Conservation (phyloP, 2,329 filamentous ascomycete genomes). For the Zarea fungicola region DNA sequence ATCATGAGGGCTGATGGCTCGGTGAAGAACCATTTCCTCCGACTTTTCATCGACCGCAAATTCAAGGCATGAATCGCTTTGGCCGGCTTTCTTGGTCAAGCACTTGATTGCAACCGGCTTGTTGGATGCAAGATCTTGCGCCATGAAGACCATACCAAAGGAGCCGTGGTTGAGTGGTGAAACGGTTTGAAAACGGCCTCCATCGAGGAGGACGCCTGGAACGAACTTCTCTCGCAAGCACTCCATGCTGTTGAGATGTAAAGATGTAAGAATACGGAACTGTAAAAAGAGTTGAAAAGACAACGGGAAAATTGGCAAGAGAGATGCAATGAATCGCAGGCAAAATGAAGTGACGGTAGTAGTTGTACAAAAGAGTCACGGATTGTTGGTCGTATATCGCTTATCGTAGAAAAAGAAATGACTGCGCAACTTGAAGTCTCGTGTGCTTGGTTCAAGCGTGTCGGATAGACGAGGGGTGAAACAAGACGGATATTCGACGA, state of each 20-base stretch:
- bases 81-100: constrained; percentile 73
- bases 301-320: constrained; percentile 23
- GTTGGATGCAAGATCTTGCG: constrained; percentile 70
- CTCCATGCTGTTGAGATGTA: constrained; percentile 53
- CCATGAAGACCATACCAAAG: constrained; percentile 97
- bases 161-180: constrained; percentile 97
- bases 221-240: constrained; percentile 81
- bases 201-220: constrained; percentile 70
- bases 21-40: constrained; percentile 75
- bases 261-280: too few relatives aligned
- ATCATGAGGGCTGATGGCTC: constrained; percentile 69
- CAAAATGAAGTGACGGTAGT: constrained; percentile 14
- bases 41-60: constrained; percentile 77
- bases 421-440: constrained; percentile 2
- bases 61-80: constrained; percentile 53
- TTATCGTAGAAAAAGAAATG: constrained; percentile 6
- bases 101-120: constrained; percentile 93
- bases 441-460: neutral
- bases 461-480: constrained; percentile 3
- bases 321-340: constrained; percentile 22
- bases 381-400: constrained; percentile 6
- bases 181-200: constrained; percentile 81
- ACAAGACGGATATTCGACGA: constrained; percentile 2
- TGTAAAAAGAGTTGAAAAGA: constrained; percentile 19
- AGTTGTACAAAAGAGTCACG: constrained; percentile 14